phyloP scores from a whole-genome alignment of 345 rosid species.

The Clausena lansium region DNA sequence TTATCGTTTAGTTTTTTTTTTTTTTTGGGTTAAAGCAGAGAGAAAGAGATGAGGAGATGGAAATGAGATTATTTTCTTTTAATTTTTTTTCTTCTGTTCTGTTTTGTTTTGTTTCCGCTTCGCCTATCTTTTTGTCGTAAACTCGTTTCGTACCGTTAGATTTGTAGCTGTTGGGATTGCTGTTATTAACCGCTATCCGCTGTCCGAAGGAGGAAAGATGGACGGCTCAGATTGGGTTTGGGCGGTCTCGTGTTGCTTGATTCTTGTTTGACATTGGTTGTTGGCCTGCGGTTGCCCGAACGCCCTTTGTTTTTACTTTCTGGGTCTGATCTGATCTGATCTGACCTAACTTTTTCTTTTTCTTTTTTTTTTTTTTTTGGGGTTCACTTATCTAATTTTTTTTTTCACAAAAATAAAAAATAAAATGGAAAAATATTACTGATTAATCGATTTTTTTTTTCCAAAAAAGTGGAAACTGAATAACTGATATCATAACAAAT shows the following conservation, averaged over 20 bases:
- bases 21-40: neutral
- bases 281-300: constrained; percentile 13
- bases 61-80: too few relatives aligned
- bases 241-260: constrained; percentile 7
- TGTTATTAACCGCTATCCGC: constrained; percentile 30
- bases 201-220: constrained; percentile 33
- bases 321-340: neutral
- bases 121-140: constrained; percentile 12
- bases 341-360: too few relatives aligned
- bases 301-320: neutral
- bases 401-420: neutral
- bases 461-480: neutral
- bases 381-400: neutral
- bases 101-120: constrained; percentile 4
- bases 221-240: constrained; percentile 33
- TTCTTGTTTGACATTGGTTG: constrained; percentile 34
- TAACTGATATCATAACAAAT: neutral
- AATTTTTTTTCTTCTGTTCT: neutral
- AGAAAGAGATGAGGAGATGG: neutral
- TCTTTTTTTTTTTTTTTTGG: neutral
- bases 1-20: neutral
- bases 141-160: constrained; percentile 34
- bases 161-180: constrained; percentile 36
- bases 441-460: too few relatives aligned
- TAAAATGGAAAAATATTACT: too few relatives aligned